A percentile compares a stretch with the other conserved stretches of the same genome.
These are phyloP conservation scores for Tuber microsphaerosporum DNA, from an alignment of 495 filamentous ascomycete species.

Conservation along the genomic window DNA sequence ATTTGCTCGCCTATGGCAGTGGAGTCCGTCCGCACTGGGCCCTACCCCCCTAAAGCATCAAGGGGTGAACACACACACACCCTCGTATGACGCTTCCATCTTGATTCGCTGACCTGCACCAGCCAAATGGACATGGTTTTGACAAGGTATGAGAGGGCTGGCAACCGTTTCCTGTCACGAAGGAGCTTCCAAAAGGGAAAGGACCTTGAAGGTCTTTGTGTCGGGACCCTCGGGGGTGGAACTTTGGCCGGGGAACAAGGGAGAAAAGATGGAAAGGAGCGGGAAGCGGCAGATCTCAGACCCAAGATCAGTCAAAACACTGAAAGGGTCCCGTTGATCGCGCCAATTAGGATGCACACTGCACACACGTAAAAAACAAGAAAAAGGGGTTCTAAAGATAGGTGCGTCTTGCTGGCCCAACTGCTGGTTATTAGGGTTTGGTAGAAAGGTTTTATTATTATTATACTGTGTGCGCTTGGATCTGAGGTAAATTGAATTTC, in stretches of 20 bases:
- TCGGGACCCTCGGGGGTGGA: no score
- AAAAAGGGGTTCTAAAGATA: neutral
- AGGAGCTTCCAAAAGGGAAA: neutral
- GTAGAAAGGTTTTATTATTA: neutral
- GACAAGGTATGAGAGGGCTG: neutral
- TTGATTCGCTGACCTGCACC: neutral
- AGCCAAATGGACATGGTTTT: neutral
- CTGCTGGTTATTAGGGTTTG: neutral
- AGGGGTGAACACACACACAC: neutral
- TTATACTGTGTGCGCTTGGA: neutral
- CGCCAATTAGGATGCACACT: neutral
- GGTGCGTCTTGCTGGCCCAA: neutral
- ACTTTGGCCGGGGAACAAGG: neutral
- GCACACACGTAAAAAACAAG: neutral
- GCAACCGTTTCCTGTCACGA: neutral
- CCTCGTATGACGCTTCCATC: neutral
- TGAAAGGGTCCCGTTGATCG: neutral
- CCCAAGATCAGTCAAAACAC: neutral
- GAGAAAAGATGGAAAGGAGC: neutral
- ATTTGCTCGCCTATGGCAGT: neutral
- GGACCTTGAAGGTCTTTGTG: neutral
- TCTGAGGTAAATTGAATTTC: neutral
- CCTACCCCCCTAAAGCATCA: neutral
- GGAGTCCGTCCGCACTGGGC: neutral
- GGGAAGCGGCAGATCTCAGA: neutral